Conservation (phyloP, 345 rosid species). For the sweet orange (Citrus sinensis) region DNA sequence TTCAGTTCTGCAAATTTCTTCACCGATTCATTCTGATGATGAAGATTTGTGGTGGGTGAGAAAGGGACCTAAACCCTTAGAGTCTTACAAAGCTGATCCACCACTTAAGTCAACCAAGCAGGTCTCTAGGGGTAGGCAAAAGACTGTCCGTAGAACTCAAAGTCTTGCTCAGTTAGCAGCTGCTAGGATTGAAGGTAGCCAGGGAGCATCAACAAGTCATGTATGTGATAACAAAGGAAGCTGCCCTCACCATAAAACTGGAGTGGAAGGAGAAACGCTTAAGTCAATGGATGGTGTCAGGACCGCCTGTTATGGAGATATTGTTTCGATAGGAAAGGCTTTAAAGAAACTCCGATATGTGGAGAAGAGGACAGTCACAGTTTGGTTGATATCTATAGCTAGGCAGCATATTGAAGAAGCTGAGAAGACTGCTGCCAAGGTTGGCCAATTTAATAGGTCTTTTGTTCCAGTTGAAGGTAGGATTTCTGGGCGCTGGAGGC, state of each 20-base stretch:
- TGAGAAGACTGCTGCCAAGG: slow-evolving; percentile 57
- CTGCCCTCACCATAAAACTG: slow-evolving; percentile 79
- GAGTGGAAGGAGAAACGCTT: slow-evolving; percentile 56
- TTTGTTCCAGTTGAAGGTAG: slow-evolving; percentile 61
- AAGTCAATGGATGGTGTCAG: slow-evolving; percentile 53
- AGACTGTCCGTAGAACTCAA: slow-evolving; percentile 79
- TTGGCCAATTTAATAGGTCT: slow-evolving; percentile 55
- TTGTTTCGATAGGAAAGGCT: slow-evolving; percentile 68
- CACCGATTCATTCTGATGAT: slow-evolving; percentile 71
- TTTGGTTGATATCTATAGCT: slow-evolving; percentile 73
- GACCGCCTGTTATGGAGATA: slow-evolving; percentile 45
- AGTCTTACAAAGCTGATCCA: slow-evolving; percentile 63
- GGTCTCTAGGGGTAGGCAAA: slow-evolving; percentile 78
- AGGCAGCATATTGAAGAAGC: slow-evolving; percentile 77
- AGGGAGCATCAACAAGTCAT: slow-evolving; percentile 95
- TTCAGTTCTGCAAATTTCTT: slow-evolving; percentile 54
- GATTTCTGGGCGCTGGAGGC: slow-evolving; percentile 65
- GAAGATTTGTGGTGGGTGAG: slow-evolving; percentile 95
- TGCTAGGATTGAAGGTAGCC: slow-evolving; percentile 96
- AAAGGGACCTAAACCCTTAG: slow-evolving; percentile 61
- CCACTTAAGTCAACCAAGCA: slow-evolving; percentile 66
- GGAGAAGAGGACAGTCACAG: slow-evolving; percentile 68
- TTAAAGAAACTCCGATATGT: slow-evolving; percentile 69
- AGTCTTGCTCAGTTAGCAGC: slow-evolving; percentile 90
- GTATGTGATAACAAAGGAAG: slow-evolving; percentile 71